Percentiles rank a stretch among this genome's conserved stretches.
These are phyloP conservation scores for Salisapilia sapeloensis DNA, from an alignment of 352 stramenopile species.

Conservation along the genomic window DNA sequence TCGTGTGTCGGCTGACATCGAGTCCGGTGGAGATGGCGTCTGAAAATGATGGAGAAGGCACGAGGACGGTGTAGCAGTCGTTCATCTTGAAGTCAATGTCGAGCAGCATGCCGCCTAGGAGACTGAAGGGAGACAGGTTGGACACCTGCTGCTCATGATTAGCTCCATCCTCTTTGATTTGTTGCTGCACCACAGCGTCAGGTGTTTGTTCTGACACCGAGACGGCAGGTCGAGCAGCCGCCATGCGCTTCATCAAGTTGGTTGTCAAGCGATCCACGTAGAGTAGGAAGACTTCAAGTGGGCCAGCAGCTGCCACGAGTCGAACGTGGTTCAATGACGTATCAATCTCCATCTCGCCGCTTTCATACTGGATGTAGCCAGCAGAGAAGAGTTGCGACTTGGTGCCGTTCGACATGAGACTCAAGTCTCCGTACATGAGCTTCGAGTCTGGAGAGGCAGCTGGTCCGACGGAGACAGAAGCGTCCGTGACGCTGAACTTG, in stretches of 20 bases:
- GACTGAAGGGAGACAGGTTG: conserved; percentile 36
- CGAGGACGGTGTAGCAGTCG: conserved; percentile 31
- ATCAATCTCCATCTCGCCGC: conserved; percentile 20
- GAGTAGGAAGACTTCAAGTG: conserved; percentile 44
- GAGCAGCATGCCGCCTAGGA: conserved; percentile 33
- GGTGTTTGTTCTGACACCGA: conserved; percentile 4
- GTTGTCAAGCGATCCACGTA: conserved; percentile 39
- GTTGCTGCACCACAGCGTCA: too few relatives aligned
- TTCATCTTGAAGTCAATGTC: conserved; percentile 27
- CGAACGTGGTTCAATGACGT: conserved; percentile 26
- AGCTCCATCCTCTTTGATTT: conserved; percentile 17
- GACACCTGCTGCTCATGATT: conserved; percentile 16
- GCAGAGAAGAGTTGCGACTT: conserved; percentile 25
- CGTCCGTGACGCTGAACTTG: conserved; percentile 28
- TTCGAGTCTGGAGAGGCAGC: conserved; percentile 18
- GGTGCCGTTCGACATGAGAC: conserved; percentile 9
- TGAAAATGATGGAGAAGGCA: conserved; percentile 23
- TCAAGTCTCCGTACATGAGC: conserved; percentile 38
- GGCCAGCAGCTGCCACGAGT: conserved; percentile 16
- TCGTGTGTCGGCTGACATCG: conserved; percentile 20
- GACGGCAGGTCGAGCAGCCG: conserved; percentile 15
- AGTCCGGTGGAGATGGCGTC: conserved; percentile 39
- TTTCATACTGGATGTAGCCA: conserved; percentile 22
- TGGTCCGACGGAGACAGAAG: conserved; percentile 12
- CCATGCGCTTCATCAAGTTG: conserved; percentile 27